phyloP scores from a whole-genome alignment of 2,329 filamentous ascomycete species.

The Cytospora chrysosperma region DNA sequence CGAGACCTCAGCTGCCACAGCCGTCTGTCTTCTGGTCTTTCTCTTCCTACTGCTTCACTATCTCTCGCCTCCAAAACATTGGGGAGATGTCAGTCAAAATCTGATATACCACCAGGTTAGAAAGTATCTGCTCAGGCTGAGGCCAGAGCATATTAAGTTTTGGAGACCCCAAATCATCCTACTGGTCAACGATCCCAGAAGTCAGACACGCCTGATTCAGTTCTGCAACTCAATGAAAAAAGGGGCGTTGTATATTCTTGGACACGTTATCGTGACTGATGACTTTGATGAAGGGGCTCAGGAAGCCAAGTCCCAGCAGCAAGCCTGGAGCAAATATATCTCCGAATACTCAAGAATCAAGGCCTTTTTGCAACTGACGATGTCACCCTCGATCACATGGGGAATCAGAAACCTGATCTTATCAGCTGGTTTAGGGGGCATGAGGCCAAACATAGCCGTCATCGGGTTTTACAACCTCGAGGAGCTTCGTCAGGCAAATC shows the following conservation, averaged over 20 bases:
- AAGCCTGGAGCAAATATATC: conserved; percentile 82
- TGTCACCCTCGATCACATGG: conserved; percentile 82
- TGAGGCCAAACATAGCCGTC: conserved; percentile 85
- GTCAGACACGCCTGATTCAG: conserved; percentile 78
- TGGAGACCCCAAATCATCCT: conserved; percentile 88
- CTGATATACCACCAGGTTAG: conserved; percentile 84
- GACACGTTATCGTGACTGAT: conserved; percentile 82
- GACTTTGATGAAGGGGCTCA: conserved; percentile 77
- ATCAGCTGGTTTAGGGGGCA: conserved; percentile 78
- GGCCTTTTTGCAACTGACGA: conserved; percentile 82
- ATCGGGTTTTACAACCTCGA: conserved; percentile 79
- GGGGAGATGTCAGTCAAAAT: conserved; percentile 88
- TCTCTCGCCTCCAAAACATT: conserved; percentile 78
- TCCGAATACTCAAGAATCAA: conserved; percentile 80
- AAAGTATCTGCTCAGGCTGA: conserved; percentile 80
- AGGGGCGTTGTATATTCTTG: conserved; percentile 78
- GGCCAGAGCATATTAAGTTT: conserved; percentile 88
- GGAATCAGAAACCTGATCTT: conserved; percentile 80
- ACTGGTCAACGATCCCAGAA: conserved; percentile 78
- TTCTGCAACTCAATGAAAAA: conserved; percentile 94
- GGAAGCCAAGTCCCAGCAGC: conserved; percentile 78
- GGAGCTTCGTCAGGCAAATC: conserved; percentile 55
- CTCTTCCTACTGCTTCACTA: conserved; percentile 86
- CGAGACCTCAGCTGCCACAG: conserved; percentile 73
- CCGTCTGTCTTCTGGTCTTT: conserved; percentile 70